Percentiles rank a stretch among this genome's conserved stretches.
Evolutionary conservation across 2,329 filamentous ascomycete species (phyloP).

Genomic region (Sporothrix dimorphospora): DNA sequence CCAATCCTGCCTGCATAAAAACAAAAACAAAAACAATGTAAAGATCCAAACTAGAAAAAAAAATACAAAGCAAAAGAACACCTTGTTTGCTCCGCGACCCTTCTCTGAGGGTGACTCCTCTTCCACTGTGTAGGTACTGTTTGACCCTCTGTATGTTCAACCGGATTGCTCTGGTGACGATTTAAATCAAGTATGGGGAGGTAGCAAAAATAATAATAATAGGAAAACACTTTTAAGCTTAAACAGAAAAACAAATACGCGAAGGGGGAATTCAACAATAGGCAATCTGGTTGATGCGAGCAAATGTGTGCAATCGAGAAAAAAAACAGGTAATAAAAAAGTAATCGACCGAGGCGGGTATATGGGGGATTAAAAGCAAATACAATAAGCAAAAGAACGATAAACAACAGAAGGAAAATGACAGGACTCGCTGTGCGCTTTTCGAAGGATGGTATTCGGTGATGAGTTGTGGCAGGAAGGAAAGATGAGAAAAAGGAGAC

Average conservation of each 20-base stretch:
- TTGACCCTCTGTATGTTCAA: constrained; percentile 12
- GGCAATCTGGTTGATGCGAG: constrained; percentile 19
- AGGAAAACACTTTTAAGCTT: not conserved
- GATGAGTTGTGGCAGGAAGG: not conserved
- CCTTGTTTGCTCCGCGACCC: constrained; percentile 6
- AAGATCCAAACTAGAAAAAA: not conserved
- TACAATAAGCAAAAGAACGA: not conserved
- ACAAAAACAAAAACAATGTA: not conserved
- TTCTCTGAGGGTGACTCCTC: not conserved
- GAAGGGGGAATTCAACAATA: not conserved
- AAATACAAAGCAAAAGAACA: not conserved
- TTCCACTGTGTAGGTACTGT: constrained; percentile 19
- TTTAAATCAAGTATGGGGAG: not conserved
- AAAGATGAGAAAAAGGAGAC: not conserved
- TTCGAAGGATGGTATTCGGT: not conserved
- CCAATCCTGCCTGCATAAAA: not conserved
- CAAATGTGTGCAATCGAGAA: not conserved
- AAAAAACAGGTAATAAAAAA: constrained; percentile 9
- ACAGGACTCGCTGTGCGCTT: constrained; percentile 1
- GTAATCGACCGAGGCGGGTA: constrained; percentile 20
- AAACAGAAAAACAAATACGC: not conserved
- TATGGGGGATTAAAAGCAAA: constrained; percentile 13
- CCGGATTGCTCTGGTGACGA: constrained; percentile 6
- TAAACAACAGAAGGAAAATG: constrained; percentile 6
- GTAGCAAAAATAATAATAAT: not conserved